Evolutionary conservation across 192 early-diverging fungal genomes (phyloP), one percentile per base, ranked within the genome.

Genomic region (Irineochytrium annulatum): DNA sequence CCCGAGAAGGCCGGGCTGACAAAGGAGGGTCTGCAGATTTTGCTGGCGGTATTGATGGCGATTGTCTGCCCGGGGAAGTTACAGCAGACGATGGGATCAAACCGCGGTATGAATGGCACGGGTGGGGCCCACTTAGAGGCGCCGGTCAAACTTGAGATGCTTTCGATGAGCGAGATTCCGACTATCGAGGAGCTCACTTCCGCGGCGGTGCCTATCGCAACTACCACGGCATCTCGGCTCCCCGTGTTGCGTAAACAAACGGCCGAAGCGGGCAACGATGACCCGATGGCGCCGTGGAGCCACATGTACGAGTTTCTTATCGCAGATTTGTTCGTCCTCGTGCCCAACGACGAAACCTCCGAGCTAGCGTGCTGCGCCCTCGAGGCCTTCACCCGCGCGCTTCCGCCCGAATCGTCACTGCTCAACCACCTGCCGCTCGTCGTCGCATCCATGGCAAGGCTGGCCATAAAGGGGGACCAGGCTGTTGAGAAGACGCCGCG

Each of bases 341-440:
- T 65, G 6, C 19, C 34, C 26, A 19, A 52, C 20, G 43, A 59
- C 26, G 63, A 65, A 31, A 48, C 43, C 3, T 32, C 27, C 29
- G 55, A 65, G 22, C 19, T 51, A 34, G 63, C 55, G 16, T 43
- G 34, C 13, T 59, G 59, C 33, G 29, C 59, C 44, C 41, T 65
- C 11, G 63, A 65, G 22, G 24, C 44, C 17, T 58, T 65, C 44
- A n/a, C 43, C 29, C 16, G 63, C 29, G 20, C 31, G 16, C 17
- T 35, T 65, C 17, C 11, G n/a, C 17, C 5, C 30, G 3, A 57
- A 31, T 55, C 34, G 57, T 1, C 37, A 39, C 16, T 28, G 43
- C 13, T 24, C 59, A 5, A 35, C 48, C 13, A 56, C 30, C 1
- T 16, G 45, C 22, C 29, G 57, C 26, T 22, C 57, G 17, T 59